Evolutionary conservation across 1,284 basidiomycete genomes (phyloP), one percentile per base, ranked within the genome.

Genomic region (Pyrrhoderma lamaoense): DNA sequence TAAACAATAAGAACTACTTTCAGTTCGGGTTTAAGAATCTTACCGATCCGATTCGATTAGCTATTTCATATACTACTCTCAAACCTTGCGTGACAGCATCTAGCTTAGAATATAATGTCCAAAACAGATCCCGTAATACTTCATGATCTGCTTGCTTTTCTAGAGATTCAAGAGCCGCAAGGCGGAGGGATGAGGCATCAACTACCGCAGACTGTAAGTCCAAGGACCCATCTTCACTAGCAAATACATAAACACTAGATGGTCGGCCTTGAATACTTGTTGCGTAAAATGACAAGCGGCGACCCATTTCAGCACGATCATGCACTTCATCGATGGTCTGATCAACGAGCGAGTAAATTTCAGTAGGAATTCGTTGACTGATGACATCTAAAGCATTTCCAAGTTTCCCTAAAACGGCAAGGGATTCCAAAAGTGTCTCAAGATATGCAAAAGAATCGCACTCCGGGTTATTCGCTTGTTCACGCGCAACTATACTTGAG

Each of bases 21-120:
- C 19, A 48, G 43, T 48, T 31, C 50, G 27, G 44, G 21, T 44
- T 34, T 45, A 50, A 31, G 16, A 31, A 13, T 73, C 83, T 67
- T 61, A 94, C 92, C 56, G 86, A 86, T 59, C 88, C 86, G 55
- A 96, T 91, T 55, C 91, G 80, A 61, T 82, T 86, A 0, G 89
- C 77, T 1, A 99, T 89, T 65, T 99, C 96, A 62, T 89, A 93
- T 1, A 96, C 79, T 2, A 97, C 88, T 44, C 94, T 75, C 58
- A 98, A 75, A 8, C 93, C 91, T 66, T 99, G 94, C 34, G 90
- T 77, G n/a, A 98, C 89, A 18, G 96, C 96, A 61, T 94, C 87
- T 48, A 99, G 67, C 67, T 99, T 99, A 3, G 93, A 96, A 65
- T 93, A 99, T 14, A 97, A 67, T 3, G 96, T 98, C 94, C 95